Base-by-base conservation (phyloP, 257 asterid species). In the Nicotiana tomentosiformis region DNA sequence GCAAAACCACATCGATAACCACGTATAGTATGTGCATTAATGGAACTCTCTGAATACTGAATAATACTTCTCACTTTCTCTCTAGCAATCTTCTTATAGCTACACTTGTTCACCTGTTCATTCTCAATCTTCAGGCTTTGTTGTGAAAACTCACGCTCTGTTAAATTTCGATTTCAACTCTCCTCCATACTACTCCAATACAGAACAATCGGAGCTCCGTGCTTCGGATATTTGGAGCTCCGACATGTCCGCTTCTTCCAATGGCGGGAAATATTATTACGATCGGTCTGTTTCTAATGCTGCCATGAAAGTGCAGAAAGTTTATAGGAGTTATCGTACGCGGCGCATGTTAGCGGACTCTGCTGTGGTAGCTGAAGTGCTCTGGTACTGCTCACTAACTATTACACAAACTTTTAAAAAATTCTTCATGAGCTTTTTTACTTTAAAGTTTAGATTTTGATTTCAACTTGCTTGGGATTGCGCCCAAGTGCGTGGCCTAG, bases 291-390 rank as follows among this genome's bases (percentile, higher is more conserved):
- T 89, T 49, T 85, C 84, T 57, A 82, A 56, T 78, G 97, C 99
- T 46, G 99, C 98, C 57, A 96, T 88, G 97, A 90, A 82, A 84
- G 84, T 96, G 37, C 99, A 96, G 93, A 96, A 94, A 95, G 97
- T 87, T 77, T 94, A 96, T 64, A 86, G 98, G 86, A 85, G 99
- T 77, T 94, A 96, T 60, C 97, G 99, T 51, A 96, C 98, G 0
- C 93, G 98, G 76, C 98, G 99, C 87, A 96, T 92, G 98, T 86
- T 94, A 87, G 99, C 99, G 4, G 99, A 96, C 88, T 93, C 98
- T 35, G 98, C 99, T 16, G 98, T 96, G 15, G 98, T 96, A 46
- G 98, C 92, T 26, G 99, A 94, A 86, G 97, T 93, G 82, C 93
- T 96, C 77, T 94, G 98, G 99, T 53, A 67, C 51, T 74, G 80